Conservation (phyloP, 495 filamentous ascomycete species). For the Amniculicola lignicola region DNA sequence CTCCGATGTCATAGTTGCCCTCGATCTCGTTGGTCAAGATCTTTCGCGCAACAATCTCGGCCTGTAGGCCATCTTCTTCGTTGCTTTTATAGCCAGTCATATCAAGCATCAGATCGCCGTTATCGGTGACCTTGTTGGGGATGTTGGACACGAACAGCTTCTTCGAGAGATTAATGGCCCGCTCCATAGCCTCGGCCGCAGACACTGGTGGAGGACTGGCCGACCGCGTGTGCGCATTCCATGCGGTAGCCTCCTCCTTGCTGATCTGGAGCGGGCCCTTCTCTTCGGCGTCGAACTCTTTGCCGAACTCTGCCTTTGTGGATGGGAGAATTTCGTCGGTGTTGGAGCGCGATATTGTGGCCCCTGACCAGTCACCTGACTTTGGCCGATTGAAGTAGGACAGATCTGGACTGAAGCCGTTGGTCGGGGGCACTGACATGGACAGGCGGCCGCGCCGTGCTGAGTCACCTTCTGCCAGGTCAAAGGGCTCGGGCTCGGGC, state of each 20-base stretch:
- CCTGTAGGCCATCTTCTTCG: conserved; percentile 85
- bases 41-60: conserved; percentile 90
- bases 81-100: conserved; percentile 95
- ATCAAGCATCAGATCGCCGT: conserved; percentile 95
- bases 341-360: conserved; percentile 16
- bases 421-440: conserved; percentile 18
- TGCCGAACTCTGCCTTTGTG: conserved; percentile 13
- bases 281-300: conserved; percentile 15
- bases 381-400: conserved; percentile 42
- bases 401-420: too few species aligned
- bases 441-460: conserved; percentile 23
- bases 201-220: conserved; percentile 74
- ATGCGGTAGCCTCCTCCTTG: conserved; percentile 28
- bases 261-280: conserved; percentile 20
- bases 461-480: conserved; percentile 54
- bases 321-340: conserved; percentile 33
- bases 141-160: conserved; percentile 88
- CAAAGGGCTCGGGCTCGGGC: conserved; percentile 79
- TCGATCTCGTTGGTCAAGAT: conserved; percentile 93
- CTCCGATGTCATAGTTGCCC: conserved; percentile 92
- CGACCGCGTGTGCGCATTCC: conserved; percentile 50
- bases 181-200: conserved; percentile 69
- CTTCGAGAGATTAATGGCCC: conserved; percentile 81
- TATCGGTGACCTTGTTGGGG: conserved; percentile 82
- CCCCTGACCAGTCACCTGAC: conserved; percentile 35